Evolutionary conservation across 2,329 filamentous ascomycete species (phyloP).

Genomic region (Scopulariopsis brevicaulis): DNA sequence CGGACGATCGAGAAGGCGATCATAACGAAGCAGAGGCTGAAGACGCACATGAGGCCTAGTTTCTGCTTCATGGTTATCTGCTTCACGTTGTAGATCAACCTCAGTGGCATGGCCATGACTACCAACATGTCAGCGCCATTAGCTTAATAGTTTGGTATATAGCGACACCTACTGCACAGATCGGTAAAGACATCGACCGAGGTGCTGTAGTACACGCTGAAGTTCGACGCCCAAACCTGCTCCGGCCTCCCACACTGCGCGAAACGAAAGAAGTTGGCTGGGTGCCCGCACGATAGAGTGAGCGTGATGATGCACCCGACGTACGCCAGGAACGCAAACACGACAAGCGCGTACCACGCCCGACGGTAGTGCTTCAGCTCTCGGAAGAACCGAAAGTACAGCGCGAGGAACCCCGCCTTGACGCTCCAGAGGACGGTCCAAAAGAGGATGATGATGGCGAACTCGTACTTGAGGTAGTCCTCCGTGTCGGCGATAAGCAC

Average conservation of each 20-base stretch:
- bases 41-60: slow-evolving; percentile 10
- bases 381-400: slow-evolving; percentile 11
- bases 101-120: slow-evolving; percentile 12
- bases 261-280: slow-evolving; percentile 2
- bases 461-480: slow-evolving; percentile 9
- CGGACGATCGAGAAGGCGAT: slow-evolving; percentile 11
- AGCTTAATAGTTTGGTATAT: slow-evolving; percentile 1
- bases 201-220: slow-evolving; percentile 1
- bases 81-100: slow-evolving; percentile 8
- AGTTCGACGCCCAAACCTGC: slow-evolving; percentile 5
- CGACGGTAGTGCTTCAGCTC: slow-evolving; percentile 7
- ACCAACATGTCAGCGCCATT: slow-evolving; percentile 8
- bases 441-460: slow-evolving; percentile 13
- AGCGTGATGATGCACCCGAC: slow-evolving; percentile 8
- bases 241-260: not conserved
- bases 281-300: slow-evolving; percentile 7
- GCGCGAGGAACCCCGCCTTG: slow-evolving; percentile 12
- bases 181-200: slow-evolving; percentile 6
- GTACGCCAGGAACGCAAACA: slow-evolving; percentile 10
- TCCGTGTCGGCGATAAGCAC: slow-evolving; percentile 2
- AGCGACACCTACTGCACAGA: slow-evolving; percentile 8
- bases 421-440: slow-evolving; percentile 13
- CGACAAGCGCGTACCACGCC: slow-evolving; percentile 10
- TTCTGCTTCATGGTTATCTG: slow-evolving; percentile 8
- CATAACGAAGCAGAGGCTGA: slow-evolving; percentile 12